Conservation (phyloP, 2,329 filamentous ascomycete genomes). For the Ophiostoma tasmaniense region DNA sequence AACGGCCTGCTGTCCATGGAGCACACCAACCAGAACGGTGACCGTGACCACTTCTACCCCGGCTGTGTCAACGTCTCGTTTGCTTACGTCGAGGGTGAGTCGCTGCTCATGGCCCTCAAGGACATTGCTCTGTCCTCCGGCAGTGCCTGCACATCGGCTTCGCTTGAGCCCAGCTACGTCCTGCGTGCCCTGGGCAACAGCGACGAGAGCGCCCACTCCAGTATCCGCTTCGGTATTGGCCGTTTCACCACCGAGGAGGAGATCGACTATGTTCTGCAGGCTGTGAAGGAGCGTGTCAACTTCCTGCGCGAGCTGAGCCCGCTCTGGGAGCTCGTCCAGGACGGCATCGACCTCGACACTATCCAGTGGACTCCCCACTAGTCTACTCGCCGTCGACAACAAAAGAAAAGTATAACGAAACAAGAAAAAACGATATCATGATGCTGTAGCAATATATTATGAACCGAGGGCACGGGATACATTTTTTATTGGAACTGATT, state of each 20-base stretch:
- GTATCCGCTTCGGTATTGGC: slow-evolving; percentile 94
- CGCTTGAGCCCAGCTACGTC: slow-evolving; percentile 92
- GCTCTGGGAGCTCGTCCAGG: slow-evolving; percentile 95
- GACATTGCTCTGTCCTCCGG: slow-evolving; percentile 96
- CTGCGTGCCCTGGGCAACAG: slow-evolving; percentile 89
- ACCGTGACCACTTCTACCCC: slow-evolving; percentile 74
- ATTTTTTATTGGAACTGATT: neutral
- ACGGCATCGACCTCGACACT: slow-evolving; percentile 88
- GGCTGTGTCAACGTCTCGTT: slow-evolving; percentile 98
- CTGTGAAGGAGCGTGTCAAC: slow-evolving; percentile 79
- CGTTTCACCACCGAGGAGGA: slow-evolving; percentile 91
- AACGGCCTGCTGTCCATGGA: slow-evolving; percentile 80
- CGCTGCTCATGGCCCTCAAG: slow-evolving; percentile 94
- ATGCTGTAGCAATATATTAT: slow-evolving; percentile 7
- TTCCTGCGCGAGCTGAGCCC: slow-evolving; percentile 94
- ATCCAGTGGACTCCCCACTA: slow-evolving; percentile 98
- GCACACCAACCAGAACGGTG: slow-evolving; percentile 87
- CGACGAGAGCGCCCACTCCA: slow-evolving; percentile 95
- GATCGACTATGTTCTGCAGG: slow-evolving; percentile 95
- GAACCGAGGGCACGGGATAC: neutral
- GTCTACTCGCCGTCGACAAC: neutral
- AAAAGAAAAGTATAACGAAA: slow-evolving; percentile 17
- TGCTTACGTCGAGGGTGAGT: slow-evolving; percentile 96
- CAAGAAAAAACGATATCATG: neutral
- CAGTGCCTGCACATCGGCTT: slow-evolving; percentile 94